Evolutionary conservation across 73 alveolate genomes (phyloP).

Genomic region (Paramecium caudatum): DNA sequence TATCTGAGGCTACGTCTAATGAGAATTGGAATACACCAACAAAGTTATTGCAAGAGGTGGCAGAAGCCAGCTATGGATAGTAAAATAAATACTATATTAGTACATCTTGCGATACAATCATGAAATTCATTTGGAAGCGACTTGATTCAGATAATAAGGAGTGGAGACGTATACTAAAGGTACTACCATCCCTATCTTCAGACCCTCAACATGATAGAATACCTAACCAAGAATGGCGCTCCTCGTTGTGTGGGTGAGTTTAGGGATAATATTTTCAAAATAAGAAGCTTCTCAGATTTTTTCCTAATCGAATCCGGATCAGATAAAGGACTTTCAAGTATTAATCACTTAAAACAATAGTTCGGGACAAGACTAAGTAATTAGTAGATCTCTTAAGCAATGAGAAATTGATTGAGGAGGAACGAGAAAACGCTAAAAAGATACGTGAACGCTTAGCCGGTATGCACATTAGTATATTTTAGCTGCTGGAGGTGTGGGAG

Average conservation of each 20-base stretch:
- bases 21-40: constrained; percentile 71
- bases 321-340: constrained; percentile 60
- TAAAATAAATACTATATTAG: constrained; percentile 1
- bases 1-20: constrained; percentile 60
- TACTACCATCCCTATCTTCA: not conserved
- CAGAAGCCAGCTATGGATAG: constrained; percentile 68
- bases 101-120: constrained; percentile 29
- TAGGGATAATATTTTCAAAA: constrained; percentile 35
- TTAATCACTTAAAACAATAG: not conserved
- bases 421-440: constrained; percentile 65
- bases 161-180: constrained; percentile 60
- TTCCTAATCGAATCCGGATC: constrained; percentile 49
- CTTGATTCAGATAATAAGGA: constrained; percentile 64
- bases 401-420: constrained; percentile 58
- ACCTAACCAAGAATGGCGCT: constrained; percentile 60
- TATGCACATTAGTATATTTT: not conserved
- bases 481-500: constrained; percentile 66
- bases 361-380: constrained; percentile 48
- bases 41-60: constrained; percentile 40
- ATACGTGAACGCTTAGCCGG: constrained; percentile 60
- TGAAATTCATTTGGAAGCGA: constrained; percentile 68
- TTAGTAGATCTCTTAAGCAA: constrained; percentile 45
- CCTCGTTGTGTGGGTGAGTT: constrained; percentile 68
- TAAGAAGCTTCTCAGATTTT: constrained; percentile 64
- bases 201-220: constrained; percentile 51